Conservation (phyloP, 345 rosid genomes). For the Ceriops tagal region DNA sequence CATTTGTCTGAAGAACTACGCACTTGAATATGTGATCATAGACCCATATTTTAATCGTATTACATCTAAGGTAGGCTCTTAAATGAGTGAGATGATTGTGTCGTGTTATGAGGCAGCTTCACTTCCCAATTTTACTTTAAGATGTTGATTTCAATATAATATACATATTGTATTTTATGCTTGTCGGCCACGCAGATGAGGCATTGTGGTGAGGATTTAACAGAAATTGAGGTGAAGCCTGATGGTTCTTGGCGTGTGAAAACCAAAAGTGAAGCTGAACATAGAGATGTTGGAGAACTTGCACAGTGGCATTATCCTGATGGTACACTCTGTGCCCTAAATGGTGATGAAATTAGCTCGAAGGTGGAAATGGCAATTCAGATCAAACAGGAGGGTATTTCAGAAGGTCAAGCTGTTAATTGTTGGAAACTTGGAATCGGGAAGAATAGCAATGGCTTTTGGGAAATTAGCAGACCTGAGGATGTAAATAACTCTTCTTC, state of each 20-base stretch:
- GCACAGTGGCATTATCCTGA: conserved; percentile 79
- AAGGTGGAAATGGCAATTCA: conserved; percentile 48
- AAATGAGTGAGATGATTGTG: too few species aligned
- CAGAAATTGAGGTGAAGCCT: conserved; percentile 87
- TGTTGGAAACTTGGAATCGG: conserved; percentile 86
- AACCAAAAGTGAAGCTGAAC: conserved; percentile 69
- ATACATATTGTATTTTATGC: not conserved
- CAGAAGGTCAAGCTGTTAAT: conserved; percentile 51
- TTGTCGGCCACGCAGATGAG: conserved; percentile 57
- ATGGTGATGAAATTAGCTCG: conserved; percentile 37
- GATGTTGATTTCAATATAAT: not conserved
- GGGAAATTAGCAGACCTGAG: conserved; percentile 93
- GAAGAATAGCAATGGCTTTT: conserved; percentile 76
- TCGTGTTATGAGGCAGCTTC: too few species aligned
- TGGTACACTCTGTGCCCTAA: conserved; percentile 49
- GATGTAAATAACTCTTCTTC: conserved; percentile 52
- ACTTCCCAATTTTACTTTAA: not conserved
- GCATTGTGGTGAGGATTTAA: conserved; percentile 74
- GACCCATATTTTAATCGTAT: conserved; percentile 93
- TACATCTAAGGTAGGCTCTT: conserved; percentile 57
- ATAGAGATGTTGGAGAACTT: conserved; percentile 75
- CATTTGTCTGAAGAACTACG: conserved; percentile 81
- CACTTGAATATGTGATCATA: conserved; percentile 72
- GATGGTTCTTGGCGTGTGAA: conserved; percentile 98
- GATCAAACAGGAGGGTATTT: conserved; percentile 70